Evolutionary conservation across 1,284 basidiomycete genomes (phyloP).

Genomic region (Exsudoporus floridanus): DNA sequence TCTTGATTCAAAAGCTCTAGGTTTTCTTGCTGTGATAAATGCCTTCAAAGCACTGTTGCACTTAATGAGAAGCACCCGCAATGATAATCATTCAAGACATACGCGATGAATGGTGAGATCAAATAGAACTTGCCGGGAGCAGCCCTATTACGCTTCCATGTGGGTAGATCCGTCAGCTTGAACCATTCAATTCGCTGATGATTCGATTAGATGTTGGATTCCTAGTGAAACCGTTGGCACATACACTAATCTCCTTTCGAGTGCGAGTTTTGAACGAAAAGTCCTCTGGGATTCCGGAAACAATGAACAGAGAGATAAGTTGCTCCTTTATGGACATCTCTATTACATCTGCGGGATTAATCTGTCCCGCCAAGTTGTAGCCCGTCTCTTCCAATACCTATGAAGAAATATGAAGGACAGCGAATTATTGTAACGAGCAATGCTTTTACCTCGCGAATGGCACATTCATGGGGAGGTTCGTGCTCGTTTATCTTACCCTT

Average conservation of each 20-base stretch:
- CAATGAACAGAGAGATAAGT: conserved; percentile 88
- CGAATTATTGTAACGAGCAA: neutral
- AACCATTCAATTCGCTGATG: conserved; percentile 96
- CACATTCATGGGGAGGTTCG: conserved; percentile 82
- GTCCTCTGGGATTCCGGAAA: conserved; percentile 87
- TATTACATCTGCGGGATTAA: conserved; percentile 74
- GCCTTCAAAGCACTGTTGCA: conserved; percentile 57
- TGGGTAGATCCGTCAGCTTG: conserved; percentile 84
- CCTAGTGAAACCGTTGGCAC: conserved; percentile 32
- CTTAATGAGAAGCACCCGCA: conserved; percentile 12
- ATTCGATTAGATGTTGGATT: conserved; percentile 14
- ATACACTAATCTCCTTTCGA: conserved; percentile 96
- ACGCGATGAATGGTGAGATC: conserved; percentile 94
- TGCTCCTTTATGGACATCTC: conserved; percentile 90
- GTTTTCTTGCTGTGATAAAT: conserved; percentile 59
- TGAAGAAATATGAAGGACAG: conserved; percentile 7
- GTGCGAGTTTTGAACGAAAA: conserved; percentile 92
- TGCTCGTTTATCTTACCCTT: conserved; percentile 98
- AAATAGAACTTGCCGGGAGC: conserved; percentile 88
- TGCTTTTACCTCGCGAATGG: conserved; percentile 80
- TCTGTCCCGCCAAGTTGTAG: conserved; percentile 75
- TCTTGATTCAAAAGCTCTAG: conserved; percentile 36
- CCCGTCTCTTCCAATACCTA: conserved; percentile 95
- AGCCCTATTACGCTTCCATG: conserved; percentile 83
- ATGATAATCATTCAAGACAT: conserved; percentile 33